Percentiles rank a stretch among this genome's conserved stretches.
Conservation (phyloP, 192 early-diverging fungal genomes). For the Blastocladiella britannica region DNA sequence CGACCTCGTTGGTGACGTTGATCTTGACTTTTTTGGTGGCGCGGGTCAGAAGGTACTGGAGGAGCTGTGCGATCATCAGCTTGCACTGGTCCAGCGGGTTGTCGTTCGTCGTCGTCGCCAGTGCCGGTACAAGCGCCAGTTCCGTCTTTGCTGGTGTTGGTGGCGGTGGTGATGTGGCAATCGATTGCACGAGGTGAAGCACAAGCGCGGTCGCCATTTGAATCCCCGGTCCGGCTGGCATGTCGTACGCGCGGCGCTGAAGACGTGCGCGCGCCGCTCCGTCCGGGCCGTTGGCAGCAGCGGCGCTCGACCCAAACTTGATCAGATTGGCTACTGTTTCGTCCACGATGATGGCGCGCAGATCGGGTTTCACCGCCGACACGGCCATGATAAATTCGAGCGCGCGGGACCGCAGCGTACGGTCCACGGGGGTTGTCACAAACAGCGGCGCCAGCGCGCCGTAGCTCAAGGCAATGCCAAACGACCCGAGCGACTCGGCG, state of each 20-base stretch:
- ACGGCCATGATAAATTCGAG: neutral
- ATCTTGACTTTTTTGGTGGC: neutral
- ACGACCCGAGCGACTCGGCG: neutral
- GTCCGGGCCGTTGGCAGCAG: too few relatives aligned
- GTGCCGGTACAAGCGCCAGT: too few relatives aligned
- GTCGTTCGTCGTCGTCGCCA: neutral
- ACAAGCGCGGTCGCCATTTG: too few relatives aligned
- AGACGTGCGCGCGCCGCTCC: too few relatives aligned
- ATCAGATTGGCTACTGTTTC: too few relatives aligned
- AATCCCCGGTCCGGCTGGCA: too few relatives aligned
- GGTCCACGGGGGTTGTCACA: neutral
- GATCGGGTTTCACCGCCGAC: neutral
- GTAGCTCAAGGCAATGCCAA: neutral
- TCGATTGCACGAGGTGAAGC: too few relatives aligned
- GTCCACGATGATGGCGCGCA: neutral
- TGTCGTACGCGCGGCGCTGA: too few relatives aligned
- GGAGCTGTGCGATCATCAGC: neutral
- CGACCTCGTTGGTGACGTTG: neutral
- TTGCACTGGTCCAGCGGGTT: neutral
- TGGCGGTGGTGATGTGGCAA: too few relatives aligned
- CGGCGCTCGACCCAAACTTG: too few relatives aligned
- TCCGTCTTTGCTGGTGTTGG: too few relatives aligned
- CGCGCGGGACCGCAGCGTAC: neutral
- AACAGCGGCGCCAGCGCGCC: neutral
- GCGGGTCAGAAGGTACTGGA: neutral